These are phyloP conservation scores for Lyophyllum decastes DNA, from an alignment of 768 basidiomycete species.

Conservation along the genomic window DNA sequence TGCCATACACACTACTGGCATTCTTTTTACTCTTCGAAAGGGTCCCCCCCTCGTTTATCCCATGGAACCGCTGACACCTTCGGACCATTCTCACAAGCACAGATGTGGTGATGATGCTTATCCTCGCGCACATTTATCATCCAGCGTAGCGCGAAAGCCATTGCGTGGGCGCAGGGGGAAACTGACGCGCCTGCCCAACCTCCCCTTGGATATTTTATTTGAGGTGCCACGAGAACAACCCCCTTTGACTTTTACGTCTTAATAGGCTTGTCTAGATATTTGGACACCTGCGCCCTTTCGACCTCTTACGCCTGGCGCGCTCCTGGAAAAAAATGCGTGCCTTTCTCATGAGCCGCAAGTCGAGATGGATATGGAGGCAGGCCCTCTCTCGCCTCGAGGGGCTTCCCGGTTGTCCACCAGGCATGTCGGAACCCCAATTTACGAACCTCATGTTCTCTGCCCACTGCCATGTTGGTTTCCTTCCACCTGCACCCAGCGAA, in stretches of 20 bases:
- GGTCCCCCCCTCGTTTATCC: not conserved
- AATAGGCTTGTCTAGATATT: constrained; percentile 31
- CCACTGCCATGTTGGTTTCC: constrained; percentile 41
- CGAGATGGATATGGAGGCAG: constrained; percentile 41
- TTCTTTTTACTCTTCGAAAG: not conserved
- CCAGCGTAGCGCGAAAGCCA: not conserved
- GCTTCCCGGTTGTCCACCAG: constrained; percentile 44
- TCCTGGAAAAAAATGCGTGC: constrained; percentile 41
- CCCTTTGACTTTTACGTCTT: not conserved
- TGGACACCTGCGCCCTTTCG: constrained; percentile 42
- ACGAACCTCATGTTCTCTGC: constrained; percentile 44
- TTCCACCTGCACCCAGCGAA: constrained; percentile 1
- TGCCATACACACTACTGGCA: constrained; percentile 5
- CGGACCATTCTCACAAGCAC: constrained; percentile 1
- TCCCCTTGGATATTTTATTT: constrained; percentile 18
- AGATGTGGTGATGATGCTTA: constrained; percentile 1
- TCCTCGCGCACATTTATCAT: not conserved
- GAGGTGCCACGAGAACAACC: constrained; percentile 3
- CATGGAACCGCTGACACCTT: constrained; percentile 5
- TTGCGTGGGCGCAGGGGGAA: constrained; percentile 12
- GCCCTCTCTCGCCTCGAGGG: constrained; percentile 36
- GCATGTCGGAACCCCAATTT: constrained; percentile 46
- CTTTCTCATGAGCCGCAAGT: constrained; percentile 41
- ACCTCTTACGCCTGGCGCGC: constrained; percentile 44
- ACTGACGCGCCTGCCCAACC: constrained; percentile 11